Conservation (phyloP, 768 basidiomycete species). For the Amanita molliuscula region DNA sequence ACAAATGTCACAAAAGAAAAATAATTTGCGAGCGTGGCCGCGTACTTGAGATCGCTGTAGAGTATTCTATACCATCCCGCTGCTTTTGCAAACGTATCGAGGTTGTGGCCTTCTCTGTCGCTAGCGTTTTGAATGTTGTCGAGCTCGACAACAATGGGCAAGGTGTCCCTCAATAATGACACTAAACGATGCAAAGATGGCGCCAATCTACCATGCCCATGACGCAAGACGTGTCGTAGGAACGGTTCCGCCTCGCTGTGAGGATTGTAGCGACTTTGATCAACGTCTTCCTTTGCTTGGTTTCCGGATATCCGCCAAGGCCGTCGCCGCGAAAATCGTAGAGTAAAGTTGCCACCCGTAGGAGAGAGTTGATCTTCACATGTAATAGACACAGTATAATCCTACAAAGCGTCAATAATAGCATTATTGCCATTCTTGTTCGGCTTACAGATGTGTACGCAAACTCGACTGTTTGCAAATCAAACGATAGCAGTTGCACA, state of each 20-base stretch:
- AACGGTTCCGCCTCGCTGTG: conserved; percentile 74
- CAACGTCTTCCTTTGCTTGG: conserved; percentile 9
- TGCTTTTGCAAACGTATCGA: conserved; percentile 70
- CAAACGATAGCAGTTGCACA: conserved; percentile 79
- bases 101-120: conserved; percentile 20
- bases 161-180: conserved; percentile 59
- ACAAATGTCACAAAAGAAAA: conserved; percentile 4
- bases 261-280: conserved; percentile 42
- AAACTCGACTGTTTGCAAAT: conserved; percentile 88
- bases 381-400: conserved; percentile 69
- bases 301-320: conserved; percentile 14
- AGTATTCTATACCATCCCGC: conserved; percentile 76
- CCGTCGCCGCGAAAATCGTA: conserved; percentile 53
- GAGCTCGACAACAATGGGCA: conserved; percentile 68
- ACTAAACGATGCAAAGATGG: conserved; percentile 59
- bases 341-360: conserved; percentile 60
- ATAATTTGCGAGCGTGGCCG: neutral
- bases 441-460: conserved; percentile 53
- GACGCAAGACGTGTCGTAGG: conserved; percentile 59
- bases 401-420: conserved; percentile 24
- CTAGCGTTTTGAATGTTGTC: conserved; percentile 38
- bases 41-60: conserved; percentile 57
- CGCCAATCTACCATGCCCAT: conserved; percentile 53
- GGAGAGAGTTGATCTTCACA: conserved; percentile 68
- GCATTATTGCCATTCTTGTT: neutral